Evolutionary conservation across 164 flowering plant genomes (phyloP).

Genomic region (Nymphaea thermarum): DNA sequence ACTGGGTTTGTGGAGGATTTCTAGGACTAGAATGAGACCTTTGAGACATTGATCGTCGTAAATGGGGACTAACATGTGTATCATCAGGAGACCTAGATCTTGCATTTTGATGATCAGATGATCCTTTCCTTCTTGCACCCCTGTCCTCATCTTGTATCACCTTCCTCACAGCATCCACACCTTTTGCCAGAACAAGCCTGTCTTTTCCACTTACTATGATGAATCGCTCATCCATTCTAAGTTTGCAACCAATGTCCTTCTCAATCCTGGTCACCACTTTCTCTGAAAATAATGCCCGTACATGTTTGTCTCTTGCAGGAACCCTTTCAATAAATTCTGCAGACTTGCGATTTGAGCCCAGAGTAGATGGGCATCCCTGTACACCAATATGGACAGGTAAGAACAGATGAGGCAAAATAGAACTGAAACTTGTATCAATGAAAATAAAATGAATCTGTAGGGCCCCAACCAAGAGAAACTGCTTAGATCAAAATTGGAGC

Average conservation of each 20-base stretch:
- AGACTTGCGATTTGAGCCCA: conserved; percentile 91
- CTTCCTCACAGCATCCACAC: conserved; percentile 94
- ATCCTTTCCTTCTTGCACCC: conserved; percentile 35
- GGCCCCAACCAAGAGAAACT: too few relatives aligned
- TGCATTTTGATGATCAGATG: conserved; percentile 35
- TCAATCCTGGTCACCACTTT: conserved; percentile 71
- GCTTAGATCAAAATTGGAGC: too few relatives aligned
- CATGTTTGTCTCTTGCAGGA: conserved; percentile 78
- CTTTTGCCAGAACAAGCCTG: conserved; percentile 65
- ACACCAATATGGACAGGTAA: neutral
- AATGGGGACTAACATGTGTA: conserved; percentile 36
- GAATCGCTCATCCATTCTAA: conserved; percentile 88
- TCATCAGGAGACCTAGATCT: conserved; percentile 61
- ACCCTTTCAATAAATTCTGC: conserved; percentile 95
- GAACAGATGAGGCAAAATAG: too few relatives aligned
- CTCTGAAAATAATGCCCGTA: conserved; percentile 71
- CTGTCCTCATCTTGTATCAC: conserved; percentile 50
- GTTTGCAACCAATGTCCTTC: conserved; percentile 85
- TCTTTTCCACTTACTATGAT: conserved; percentile 94
- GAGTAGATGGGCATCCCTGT: conserved; percentile 97
- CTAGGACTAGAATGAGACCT: conserved; percentile 51
- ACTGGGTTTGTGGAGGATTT: conserved; percentile 12
- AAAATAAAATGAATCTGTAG: too few relatives aligned
- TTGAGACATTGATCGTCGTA: conserved; percentile 49
- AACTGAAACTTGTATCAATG: too few relatives aligned